Evolutionary conservation across 495 filamentous ascomycete species (phyloP).

Genomic region (Aspergillus hancockii): DNA sequence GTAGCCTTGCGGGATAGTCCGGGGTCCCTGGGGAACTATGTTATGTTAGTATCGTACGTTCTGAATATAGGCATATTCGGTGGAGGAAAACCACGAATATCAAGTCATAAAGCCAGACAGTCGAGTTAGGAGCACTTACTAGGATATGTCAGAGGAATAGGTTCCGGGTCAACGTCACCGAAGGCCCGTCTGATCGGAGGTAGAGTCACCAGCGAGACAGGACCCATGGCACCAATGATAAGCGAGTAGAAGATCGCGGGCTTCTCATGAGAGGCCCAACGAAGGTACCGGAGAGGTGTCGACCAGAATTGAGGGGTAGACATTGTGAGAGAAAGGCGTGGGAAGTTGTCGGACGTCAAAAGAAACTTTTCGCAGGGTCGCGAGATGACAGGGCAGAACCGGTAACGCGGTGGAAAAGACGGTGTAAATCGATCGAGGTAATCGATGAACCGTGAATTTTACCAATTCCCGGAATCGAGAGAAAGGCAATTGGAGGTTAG

Average conservation of each 20-base stretch:
- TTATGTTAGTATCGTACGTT: background rate
- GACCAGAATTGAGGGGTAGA: slow-evolving; percentile 78
- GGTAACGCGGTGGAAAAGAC: background rate
- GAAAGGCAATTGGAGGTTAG: background rate
- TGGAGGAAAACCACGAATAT: background rate
- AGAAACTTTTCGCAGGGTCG: slow-evolving; percentile 21
- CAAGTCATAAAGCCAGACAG: background rate
- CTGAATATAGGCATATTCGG: background rate
- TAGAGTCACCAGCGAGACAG: slow-evolving; percentile 62
- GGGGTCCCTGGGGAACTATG: slow-evolving; percentile 73
- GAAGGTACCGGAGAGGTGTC: slow-evolving; percentile 75
- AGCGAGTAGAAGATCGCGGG: slow-evolving; percentile 87
- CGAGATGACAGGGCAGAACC: background rate
- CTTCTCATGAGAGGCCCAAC: slow-evolving; percentile 82
- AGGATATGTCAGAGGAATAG: slow-evolving; percentile 87
- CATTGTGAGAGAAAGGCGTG: slow-evolving; percentile 47
- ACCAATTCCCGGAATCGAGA: background rate
- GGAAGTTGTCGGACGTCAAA: slow-evolving; percentile 15
- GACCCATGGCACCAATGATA: slow-evolving; percentile 69
- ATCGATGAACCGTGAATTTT: background rate
- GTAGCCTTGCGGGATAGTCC: slow-evolving; percentile 71
- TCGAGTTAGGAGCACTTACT: slow-evolving; percentile 56
- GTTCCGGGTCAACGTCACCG: slow-evolving; percentile 68
- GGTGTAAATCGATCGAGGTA: slow-evolving; percentile 13
- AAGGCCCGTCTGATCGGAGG: slow-evolving; percentile 68